A percentile compares a stretch with the other conserved stretches of the same genome.
These are phyloP conservation scores for Naganishia randhawae DNA, from an alignment of 768 basidiomycete genomes.

Conservation along the genomic window DNA sequence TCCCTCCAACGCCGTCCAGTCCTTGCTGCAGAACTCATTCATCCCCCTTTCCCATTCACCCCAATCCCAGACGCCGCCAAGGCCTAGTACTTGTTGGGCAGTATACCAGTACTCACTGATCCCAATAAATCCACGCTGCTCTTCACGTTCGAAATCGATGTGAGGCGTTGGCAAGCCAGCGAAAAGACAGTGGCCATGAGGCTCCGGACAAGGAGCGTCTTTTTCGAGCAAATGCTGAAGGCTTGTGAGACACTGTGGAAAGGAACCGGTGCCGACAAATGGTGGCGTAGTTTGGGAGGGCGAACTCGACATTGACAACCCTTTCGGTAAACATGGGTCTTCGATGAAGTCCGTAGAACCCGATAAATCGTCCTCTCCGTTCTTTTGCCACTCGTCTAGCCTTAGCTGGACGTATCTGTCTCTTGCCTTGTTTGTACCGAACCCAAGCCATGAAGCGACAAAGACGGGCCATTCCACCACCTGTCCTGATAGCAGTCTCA, in stretches of 20 bases:
- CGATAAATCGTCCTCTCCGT: neutral
- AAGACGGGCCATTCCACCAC: slow-evolving; percentile 90
- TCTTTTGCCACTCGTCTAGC: slow-evolving; percentile 60
- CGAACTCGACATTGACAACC: slow-evolving; percentile 60
- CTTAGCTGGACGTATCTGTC: slow-evolving; percentile 79
- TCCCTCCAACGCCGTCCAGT: slow-evolving; percentile 71
- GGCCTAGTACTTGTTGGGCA: slow-evolving; percentile 89
- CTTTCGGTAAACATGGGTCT: slow-evolving; percentile 84
- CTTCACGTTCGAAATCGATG: slow-evolving; percentile 72
- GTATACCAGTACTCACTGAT: slow-evolving; percentile 99
- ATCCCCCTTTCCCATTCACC: slow-evolving; percentile 94
- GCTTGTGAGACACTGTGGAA: slow-evolving; percentile 71
- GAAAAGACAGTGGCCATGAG: slow-evolving; percentile 72
- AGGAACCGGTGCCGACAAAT: slow-evolving; percentile 85
- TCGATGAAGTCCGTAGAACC: slow-evolving; percentile 52
- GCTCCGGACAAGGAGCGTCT: slow-evolving; percentile 64
- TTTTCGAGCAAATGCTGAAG: slow-evolving; percentile 80
- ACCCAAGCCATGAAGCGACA: slow-evolving; percentile 97
- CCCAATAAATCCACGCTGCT: slow-evolving; percentile 72
- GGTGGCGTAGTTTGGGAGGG: slow-evolving; percentile 57
- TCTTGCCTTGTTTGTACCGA: slow-evolving; percentile 94
- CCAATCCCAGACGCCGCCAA: slow-evolving; percentile 92
- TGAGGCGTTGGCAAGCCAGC: slow-evolving; percentile 88
- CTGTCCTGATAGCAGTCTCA: slow-evolving; percentile 76
- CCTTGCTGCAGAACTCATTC: slow-evolving; percentile 70